These are phyloP conservation scores for Geranium brycei DNA, from an alignment of 345 rosid species.

Conservation along the genomic window DNA sequence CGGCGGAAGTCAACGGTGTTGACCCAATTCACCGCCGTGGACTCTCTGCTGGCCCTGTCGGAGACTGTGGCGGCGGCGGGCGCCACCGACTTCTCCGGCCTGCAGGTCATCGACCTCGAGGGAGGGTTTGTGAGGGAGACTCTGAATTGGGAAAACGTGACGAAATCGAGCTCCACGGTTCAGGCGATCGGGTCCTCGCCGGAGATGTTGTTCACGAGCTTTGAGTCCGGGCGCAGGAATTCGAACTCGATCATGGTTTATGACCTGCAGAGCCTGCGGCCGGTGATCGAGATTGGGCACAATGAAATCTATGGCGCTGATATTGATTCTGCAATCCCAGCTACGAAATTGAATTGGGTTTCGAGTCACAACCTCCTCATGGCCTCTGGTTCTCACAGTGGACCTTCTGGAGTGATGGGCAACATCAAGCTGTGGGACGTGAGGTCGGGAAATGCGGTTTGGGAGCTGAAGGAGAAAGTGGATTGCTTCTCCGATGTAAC, in stretches of 20 bases:
- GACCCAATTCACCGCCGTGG: constrained; percentile 72
- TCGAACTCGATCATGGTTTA: constrained; percentile 77
- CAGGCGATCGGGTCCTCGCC: constrained; percentile 66
- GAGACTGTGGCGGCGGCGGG: constrained; percentile 59
- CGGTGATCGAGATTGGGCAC: constrained; percentile 62
- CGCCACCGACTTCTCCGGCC: constrained; percentile 78
- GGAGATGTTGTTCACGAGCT: constrained; percentile 59
- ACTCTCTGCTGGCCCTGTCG: constrained; percentile 56
- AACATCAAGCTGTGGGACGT: constrained; percentile 68
- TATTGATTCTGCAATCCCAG: constrained; percentile 64
- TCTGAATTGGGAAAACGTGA: constrained; percentile 56
- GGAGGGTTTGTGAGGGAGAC: constrained; percentile 46
- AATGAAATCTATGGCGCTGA: constrained; percentile 65
- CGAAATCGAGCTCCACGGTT: constrained; percentile 63
- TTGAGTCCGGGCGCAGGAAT: constrained; percentile 83
- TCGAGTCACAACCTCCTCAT: constrained; percentile 42
- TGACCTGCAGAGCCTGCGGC: constrained; percentile 43
- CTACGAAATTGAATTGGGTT: constrained; percentile 71
- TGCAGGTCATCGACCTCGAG: constrained; percentile 64
- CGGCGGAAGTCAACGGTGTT: constrained; percentile 53
- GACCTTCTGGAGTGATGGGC: constrained; percentile 70
- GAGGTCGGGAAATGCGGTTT: constrained; percentile 53
- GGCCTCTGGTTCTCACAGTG: constrained; percentile 84
- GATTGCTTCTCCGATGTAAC: constrained; percentile 85
- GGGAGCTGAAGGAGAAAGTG: constrained; percentile 62